phyloP scores from a whole-genome alignment of 2,329 filamentous ascomycete genomes.

The Ascosphaera apis region DNA sequence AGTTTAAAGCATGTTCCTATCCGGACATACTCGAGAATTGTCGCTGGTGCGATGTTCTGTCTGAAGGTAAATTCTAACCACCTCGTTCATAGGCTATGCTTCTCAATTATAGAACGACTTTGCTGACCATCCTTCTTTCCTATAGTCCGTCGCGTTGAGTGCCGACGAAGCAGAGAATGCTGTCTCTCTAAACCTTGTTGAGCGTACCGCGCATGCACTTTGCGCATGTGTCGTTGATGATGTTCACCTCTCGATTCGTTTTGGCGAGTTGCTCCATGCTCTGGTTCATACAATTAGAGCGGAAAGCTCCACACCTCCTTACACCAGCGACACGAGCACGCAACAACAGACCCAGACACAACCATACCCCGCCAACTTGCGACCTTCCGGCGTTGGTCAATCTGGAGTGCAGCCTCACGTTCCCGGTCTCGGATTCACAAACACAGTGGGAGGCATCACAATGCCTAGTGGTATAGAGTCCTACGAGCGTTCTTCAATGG shows the following conservation, averaged over 20 bases:
- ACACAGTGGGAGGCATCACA: too few relatives aligned
- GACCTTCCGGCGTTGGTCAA: too few relatives aligned
- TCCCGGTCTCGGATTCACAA: too few relatives aligned
- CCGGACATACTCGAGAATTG: slow-evolving; percentile 33
- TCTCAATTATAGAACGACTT: slow-evolving; percentile 2
- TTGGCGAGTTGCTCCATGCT: slow-evolving; percentile 16
- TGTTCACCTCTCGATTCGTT: slow-evolving; percentile 42
- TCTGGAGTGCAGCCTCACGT: too few relatives aligned
- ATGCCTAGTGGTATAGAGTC: too few relatives aligned
- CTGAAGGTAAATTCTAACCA: slow-evolving; percentile 21
- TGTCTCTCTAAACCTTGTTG: slow-evolving; percentile 26
- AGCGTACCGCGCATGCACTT: slow-evolving; percentile 27
- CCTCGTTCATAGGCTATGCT: neutral
- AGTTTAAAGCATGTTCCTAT: slow-evolving; percentile 32
- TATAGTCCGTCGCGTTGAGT: slow-evolving; percentile 30
- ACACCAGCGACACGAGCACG: too few relatives aligned
- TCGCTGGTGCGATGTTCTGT: slow-evolving; percentile 32
- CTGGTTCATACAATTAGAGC: slow-evolving; percentile 1
- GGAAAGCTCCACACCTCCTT: too few relatives aligned
- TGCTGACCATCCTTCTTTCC: neutral
- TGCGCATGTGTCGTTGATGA: slow-evolving; percentile 33
- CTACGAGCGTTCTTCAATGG: too few relatives aligned
- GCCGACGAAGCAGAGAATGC: slow-evolving; percentile 30
- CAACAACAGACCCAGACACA: too few relatives aligned
- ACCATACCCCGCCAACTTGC: too few relatives aligned